Evolutionary conservation across 2,329 filamentous ascomycete genomes (phyloP).

Genomic region (Ophiostoma australiae): DNA sequence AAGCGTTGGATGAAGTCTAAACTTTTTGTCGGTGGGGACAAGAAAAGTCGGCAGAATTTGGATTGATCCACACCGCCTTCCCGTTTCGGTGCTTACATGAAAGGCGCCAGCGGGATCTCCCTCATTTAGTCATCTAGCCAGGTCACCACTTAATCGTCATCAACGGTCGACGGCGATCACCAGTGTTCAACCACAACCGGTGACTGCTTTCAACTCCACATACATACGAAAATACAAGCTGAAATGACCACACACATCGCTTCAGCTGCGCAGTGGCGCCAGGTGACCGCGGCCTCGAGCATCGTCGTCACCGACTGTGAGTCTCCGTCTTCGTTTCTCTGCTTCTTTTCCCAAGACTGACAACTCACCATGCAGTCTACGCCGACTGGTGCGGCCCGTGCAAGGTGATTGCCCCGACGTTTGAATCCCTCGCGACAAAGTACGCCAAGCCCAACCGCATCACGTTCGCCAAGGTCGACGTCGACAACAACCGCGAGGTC

Average conservation of each 20-base stretch:
- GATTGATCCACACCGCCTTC: slow-evolving; percentile 29
- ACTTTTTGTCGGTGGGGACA: slow-evolving; percentile 24
- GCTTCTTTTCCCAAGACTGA: neutral
- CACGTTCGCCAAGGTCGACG: slow-evolving; percentile 88
- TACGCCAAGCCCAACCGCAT: slow-evolving; percentile 76
- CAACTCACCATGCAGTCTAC: slow-evolving; percentile 58
- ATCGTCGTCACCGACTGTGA: slow-evolving; percentile 86
- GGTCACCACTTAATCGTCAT: slow-evolving; percentile 14
- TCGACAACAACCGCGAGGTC: slow-evolving; percentile 74
- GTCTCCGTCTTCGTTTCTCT: slow-evolving; percentile 8
- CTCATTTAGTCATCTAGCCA: neutral
- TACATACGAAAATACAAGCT: neutral
- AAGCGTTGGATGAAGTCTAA: slow-evolving; percentile 17
- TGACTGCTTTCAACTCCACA: neutral
- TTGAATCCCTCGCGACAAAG: slow-evolving; percentile 75
- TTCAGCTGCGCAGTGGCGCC: slow-evolving; percentile 66
- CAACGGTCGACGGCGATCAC: neutral
- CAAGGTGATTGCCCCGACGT: slow-evolving; percentile 85
- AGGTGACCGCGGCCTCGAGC: slow-evolving; percentile 64
- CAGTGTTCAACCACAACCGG: neutral
- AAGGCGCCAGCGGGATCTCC: slow-evolving; percentile 12
- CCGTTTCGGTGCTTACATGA: slow-evolving; percentile 9
- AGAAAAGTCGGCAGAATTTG: slow-evolving; percentile 30
- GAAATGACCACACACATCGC: slow-evolving; percentile 54
- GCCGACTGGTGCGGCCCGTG: slow-evolving; percentile 94